These are phyloP conservation scores for Pseudogymnoascus sp. DNA, from an alignment of 2,329 filamentous ascomycete genomes.

Conservation along the genomic window DNA sequence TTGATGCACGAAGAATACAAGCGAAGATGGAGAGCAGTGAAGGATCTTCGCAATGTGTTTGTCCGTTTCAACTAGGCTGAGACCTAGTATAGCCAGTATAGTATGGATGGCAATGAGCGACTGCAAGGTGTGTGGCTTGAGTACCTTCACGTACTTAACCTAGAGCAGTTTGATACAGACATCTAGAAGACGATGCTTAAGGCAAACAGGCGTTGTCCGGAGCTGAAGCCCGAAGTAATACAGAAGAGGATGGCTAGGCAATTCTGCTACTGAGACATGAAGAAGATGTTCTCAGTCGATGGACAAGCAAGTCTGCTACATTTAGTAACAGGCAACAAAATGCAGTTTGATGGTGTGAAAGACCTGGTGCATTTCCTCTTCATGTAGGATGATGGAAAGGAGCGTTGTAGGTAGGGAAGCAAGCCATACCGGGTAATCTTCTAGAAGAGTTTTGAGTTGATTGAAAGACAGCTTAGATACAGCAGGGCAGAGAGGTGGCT, in stretches of 20 bases:
- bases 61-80: neutral
- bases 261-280: neutral
- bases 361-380: too few species aligned
- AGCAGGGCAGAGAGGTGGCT: neutral
- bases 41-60: neutral
- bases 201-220: neutral
- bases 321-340: neutral
- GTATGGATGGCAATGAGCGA: neutral
- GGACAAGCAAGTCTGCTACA: neutral
- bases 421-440: neutral
- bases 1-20: neutral
- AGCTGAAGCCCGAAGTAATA: neutral
- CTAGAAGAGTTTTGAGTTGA: neutral
- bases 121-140: neutral
- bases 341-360: too few species aligned
- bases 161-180: neutral
- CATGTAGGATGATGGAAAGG: neutral
- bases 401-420: neutral
- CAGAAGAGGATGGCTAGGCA: neutral
- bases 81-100: neutral
- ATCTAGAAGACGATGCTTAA: neutral
- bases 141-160: neutral
- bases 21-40: neutral
- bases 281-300: neutral
- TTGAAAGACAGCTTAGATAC: neutral